Conservation (phyloP, 495 filamentous ascomycete genomes). For the Xylaria bambusicola region DNA sequence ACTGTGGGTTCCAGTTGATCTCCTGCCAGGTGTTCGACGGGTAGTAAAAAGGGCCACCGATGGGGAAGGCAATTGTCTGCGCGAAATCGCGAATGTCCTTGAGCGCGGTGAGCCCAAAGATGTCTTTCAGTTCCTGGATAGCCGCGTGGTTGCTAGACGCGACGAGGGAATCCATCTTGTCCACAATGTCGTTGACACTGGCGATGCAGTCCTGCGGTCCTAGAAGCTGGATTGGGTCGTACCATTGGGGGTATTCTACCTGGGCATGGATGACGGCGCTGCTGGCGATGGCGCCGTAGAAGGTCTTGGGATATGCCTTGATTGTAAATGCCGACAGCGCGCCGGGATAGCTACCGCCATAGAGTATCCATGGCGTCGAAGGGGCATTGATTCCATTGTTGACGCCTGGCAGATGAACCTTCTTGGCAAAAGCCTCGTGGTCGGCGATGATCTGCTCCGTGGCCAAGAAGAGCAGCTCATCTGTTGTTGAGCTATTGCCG, state of each 20-base stretch:
- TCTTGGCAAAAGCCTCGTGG: constrained; percentile 41
- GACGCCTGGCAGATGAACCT: constrained; percentile 37
- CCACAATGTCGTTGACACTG: constrained; percentile 43
- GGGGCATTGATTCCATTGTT: constrained; percentile 31
- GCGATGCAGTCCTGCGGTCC: constrained; percentile 42
- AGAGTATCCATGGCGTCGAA: constrained; percentile 40
- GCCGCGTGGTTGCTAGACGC: constrained; percentile 28
- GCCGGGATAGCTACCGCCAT: constrained; percentile 41
- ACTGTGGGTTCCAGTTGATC: constrained; percentile 38
- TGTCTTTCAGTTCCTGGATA: constrained; percentile 34
- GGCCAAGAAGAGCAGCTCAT: constrained; percentile 38
- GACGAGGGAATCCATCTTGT: constrained; percentile 38
- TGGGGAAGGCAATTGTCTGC: constrained; percentile 42
- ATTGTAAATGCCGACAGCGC: constrained; percentile 39
- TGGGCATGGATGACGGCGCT: constrained; percentile 37
- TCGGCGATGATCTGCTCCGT: constrained; percentile 45
- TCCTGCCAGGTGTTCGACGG: constrained; percentile 49
- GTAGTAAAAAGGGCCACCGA: constrained; percentile 45
- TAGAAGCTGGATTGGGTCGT: constrained; percentile 42
- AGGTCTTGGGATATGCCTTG: constrained; percentile 35
- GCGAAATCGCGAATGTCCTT: constrained; percentile 41
- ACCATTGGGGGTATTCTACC: constrained; percentile 38
- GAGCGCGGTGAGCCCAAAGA: constrained; percentile 39
- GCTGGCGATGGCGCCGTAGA: constrained; percentile 39
- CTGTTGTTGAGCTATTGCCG: constrained; percentile 35